These are phyloP conservation scores for Chytriomyces sp. DNA, from an alignment of 192 early-diverging fungal species.

Conservation along the genomic window DNA sequence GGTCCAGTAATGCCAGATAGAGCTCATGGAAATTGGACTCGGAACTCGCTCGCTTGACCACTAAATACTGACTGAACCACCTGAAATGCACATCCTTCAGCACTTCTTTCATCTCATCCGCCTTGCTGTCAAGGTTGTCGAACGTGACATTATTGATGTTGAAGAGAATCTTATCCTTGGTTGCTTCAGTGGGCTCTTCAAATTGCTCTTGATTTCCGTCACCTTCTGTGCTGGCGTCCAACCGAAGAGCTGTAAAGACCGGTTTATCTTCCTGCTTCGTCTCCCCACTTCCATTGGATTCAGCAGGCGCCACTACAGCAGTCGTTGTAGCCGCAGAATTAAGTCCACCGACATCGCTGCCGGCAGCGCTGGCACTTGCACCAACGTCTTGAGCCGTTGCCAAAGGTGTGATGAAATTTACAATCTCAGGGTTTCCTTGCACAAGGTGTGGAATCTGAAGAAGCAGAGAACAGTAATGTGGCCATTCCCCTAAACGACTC, in stretches of 20 bases:
- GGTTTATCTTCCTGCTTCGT: constrained; percentile 43
- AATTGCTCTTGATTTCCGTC: constrained; percentile 43
- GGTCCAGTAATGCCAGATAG: constrained; percentile 85
- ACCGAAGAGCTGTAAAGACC: constrained; percentile 68
- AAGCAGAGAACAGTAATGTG: constrained; percentile 82
- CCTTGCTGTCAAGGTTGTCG: constrained; percentile 83
- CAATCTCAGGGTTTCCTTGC: constrained; percentile 76
- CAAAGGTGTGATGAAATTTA: constrained; percentile 57
- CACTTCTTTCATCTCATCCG: constrained; percentile 75
- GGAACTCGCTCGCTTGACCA: constrained; percentile 93
- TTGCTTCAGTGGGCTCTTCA: constrained; percentile 63
- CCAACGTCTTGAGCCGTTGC: constrained; percentile 6
- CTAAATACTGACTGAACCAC: constrained; percentile 96
- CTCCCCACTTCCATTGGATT: constrained; percentile 24
- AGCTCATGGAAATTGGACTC: constrained; percentile 97
- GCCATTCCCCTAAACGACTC: constrained; percentile 84
- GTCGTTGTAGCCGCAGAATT: neutral
- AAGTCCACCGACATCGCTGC: constrained; percentile 5
- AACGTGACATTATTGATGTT: constrained; percentile 94
- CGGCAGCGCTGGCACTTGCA: neutral
- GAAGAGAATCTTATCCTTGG: constrained; percentile 94
- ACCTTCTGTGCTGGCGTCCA: constrained; percentile 58
- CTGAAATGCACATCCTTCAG: constrained; percentile 67
- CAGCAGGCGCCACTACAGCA: constrained; percentile 15
- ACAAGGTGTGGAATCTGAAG: constrained; percentile 83